Base-by-base conservation (phyloP, 108 stramenopile genomes). In the Cyclotella cryptica region DNA sequence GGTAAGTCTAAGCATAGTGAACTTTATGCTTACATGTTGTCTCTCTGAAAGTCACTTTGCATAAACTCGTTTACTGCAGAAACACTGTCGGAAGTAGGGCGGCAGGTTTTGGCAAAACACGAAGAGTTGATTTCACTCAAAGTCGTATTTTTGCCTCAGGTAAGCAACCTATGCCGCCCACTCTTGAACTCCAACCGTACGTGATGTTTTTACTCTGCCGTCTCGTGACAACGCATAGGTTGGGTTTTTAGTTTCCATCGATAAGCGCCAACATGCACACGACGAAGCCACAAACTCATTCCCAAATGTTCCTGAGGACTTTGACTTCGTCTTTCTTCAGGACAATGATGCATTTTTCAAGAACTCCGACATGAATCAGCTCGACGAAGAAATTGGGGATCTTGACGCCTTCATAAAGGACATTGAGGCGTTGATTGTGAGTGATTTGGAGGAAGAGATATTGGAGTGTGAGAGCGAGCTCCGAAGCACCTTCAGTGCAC, bases 361-460 rank as follows among this genome's bases (percentile, higher is more conserved):
- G 66, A 90, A 84, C 27, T 61, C 83, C 2, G 89, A 89, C 18
- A 96, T 95, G 87, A 68, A 75, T 62, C 83, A 85, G 35, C 78
- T 98, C 13, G 97, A 98, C 72, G 91, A 96, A 18, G 86, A 90
- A 15, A 88, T 96, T 70, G 98, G 98, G 6, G 97, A 98, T 68
- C 68, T 98, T 5, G 91, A 97, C 81, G 89, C 88, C 4, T 83
- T 89, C 55, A 98, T 98, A 68, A 93, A 94, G 65, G 98, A 98
- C 73, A 89, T 82, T 18, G 95, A 98, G 77, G 60, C 80, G 11
- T 74, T 89, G 63, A 93, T 98, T 30, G 89, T 97, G 55, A 84
- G 88, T n/a, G 93, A 93, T 59, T 86, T 98, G 14, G 98, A 97
- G 66, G 97, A 98, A 46, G 87, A 90, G 18, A 79, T 98, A 30